These are phyloP conservation scores for Gossypium ekmanianum DNA, from an alignment of 345 rosid genomes.

Conservation along the genomic window DNA sequence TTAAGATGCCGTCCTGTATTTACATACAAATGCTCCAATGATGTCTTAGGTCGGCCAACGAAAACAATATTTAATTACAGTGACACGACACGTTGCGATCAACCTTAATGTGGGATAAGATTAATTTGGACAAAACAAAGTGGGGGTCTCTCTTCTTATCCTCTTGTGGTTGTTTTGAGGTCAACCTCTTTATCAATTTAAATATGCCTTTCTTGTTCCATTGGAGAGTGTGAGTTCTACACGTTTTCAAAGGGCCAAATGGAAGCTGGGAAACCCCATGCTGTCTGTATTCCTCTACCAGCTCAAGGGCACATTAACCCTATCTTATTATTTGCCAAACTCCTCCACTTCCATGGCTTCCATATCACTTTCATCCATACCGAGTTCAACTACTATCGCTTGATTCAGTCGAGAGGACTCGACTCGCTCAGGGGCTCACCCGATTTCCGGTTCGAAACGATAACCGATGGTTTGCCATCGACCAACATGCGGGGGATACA, in stretches of 20 bases:
- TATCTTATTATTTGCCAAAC: slow-evolving; percentile 30
- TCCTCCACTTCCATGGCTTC: slow-evolving; percentile 35
- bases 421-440: slow-evolving; percentile 21
- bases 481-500: slow-evolving; percentile 8
- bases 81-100: no score
- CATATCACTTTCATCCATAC: slow-evolving; percentile 19
- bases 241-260: background rate
- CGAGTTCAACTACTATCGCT: slow-evolving; percentile 29
- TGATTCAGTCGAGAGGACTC: slow-evolving; percentile 24
- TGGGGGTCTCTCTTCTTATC: background rate
- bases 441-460: slow-evolving; percentile 27
- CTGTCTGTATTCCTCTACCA: slow-evolving; percentile 30
- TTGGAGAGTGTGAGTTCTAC: background rate
- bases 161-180: background rate
- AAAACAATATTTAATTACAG: no score
- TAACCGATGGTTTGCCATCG: slow-evolving; percentile 35
- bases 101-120: no score
- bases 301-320: slow-evolving; percentile 41
- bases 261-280: slow-evolving; percentile 26
- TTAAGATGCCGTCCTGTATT: no score
- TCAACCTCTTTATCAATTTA: background rate
- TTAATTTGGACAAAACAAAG: background rate
- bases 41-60: no score
- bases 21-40: no score
- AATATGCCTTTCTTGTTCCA: background rate